phyloP scores from a whole-genome alignment of 1,284 basidiomycete species.

The Ceratobasidium sp. region DNA sequence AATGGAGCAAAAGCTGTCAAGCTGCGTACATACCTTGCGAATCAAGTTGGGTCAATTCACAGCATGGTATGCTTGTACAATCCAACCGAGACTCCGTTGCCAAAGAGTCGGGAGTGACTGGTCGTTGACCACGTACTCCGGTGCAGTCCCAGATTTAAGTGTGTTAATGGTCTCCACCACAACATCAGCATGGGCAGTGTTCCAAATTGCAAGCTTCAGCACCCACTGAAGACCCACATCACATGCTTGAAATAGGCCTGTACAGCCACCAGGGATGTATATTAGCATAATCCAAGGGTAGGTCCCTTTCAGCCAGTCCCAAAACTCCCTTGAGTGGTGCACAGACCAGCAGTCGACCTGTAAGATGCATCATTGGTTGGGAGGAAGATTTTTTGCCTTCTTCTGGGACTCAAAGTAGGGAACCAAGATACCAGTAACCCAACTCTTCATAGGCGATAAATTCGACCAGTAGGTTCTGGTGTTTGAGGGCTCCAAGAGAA shows the following conservation, averaged over 20 bases:
- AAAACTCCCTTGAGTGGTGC: conserved; percentile 52
- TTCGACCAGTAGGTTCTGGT: conserved; percentile 55
- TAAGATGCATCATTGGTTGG: conserved; percentile 46
- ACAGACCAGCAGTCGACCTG: conserved; percentile 55
- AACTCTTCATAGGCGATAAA: conserved; percentile 51
- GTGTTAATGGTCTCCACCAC: conserved; percentile 46
- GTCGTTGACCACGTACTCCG: conserved; percentile 1
- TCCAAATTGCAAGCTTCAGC: conserved; percentile 50
- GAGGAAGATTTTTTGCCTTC: background rate
- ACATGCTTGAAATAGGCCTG: conserved; percentile 49
- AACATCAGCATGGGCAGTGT: conserved; percentile 50
- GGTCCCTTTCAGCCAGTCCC: conserved; percentile 48
- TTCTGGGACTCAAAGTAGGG: conserved; percentile 52
- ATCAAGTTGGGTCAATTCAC: too few relatives aligned
- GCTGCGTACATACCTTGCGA: too few relatives aligned
- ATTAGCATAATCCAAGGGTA: conserved; percentile 47
- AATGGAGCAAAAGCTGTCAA: too few relatives aligned
- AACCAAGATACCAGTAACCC: conserved; percentile 51
- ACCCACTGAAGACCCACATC: conserved; percentile 51
- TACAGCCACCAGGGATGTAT: conserved; percentile 48
- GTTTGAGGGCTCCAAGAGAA: conserved; percentile 49
- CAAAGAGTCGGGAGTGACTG: conserved; percentile 16
- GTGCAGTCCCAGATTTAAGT: background rate
- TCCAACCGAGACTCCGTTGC: conserved; percentile 9
- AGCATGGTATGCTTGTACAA: conserved; percentile 24